Conservation (phyloP, 768 basidiomycete species). For the Krasilnikovozyma curviuscula region DNA sequence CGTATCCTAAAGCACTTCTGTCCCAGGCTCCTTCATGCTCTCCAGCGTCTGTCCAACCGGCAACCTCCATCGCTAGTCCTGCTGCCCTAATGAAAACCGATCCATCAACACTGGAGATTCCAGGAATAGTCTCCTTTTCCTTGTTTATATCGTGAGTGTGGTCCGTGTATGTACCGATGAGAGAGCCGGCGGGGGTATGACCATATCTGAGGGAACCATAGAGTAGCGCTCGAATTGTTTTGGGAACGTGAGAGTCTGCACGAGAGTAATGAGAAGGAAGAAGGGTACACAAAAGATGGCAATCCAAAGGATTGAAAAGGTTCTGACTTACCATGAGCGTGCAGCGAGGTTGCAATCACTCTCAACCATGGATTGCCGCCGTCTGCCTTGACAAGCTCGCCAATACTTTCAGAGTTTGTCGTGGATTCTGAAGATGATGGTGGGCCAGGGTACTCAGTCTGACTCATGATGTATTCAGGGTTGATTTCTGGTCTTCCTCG, state of each 20-base stretch:
- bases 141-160: not conserved
- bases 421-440: constrained; percentile 1
- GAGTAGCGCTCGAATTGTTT: constrained; percentile 17
- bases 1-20: constrained; percentile 16
- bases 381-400: constrained; percentile 7
- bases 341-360: constrained; percentile 14
- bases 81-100: constrained; percentile 17
- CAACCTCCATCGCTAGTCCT: constrained; percentile 16
- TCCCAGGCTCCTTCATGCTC: constrained; percentile 17
- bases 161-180: constrained; percentile 11
- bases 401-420: not conserved
- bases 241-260: constrained; percentile 19
- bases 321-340: constrained; percentile 15
- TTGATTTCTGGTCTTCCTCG: constrained; percentile 16
- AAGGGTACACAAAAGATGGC: not conserved
- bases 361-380: constrained; percentile 16
- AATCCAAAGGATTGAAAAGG: not conserved
- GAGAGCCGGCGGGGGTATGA: constrained; percentile 6
- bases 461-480: constrained; percentile 13
- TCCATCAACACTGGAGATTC: constrained; percentile 15
- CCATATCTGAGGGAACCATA: constrained; percentile 15
- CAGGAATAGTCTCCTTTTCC: constrained; percentile 15
- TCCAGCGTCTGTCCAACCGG: constrained; percentile 18
- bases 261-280: no score
- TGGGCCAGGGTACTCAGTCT: constrained; percentile 12